Evolutionary conservation across 2,329 filamentous ascomycete species (phyloP).

Genomic region (Microcyclospora tardicrescens): DNA sequence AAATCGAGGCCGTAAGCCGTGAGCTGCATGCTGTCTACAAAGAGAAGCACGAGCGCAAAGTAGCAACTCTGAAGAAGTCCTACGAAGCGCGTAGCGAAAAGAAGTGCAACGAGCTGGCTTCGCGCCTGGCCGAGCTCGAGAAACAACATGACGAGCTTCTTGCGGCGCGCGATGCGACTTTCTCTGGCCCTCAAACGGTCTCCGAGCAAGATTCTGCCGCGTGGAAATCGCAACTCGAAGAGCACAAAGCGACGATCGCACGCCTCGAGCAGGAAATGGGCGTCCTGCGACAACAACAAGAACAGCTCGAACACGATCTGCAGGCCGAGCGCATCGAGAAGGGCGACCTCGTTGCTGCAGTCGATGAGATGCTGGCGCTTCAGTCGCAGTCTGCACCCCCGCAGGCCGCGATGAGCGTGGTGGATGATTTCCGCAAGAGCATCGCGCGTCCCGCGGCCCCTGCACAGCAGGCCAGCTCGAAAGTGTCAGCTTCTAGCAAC

Average conservation of each 20-base stretch:
- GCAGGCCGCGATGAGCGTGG: slow-evolving; percentile 21
- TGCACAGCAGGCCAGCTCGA: slow-evolving; percentile 46
- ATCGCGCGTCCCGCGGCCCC: slow-evolving; percentile 39
- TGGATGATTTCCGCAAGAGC: slow-evolving; percentile 42
- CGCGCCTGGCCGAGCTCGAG: slow-evolving; percentile 52
- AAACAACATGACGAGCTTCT: slow-evolving; percentile 66
- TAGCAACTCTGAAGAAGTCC: slow-evolving; percentile 68
- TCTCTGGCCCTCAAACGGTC: slow-evolving; percentile 37
- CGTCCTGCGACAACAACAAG: slow-evolving; percentile 55
- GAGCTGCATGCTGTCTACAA: slow-evolving; percentile 92
- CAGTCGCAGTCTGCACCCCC: slow-evolving; percentile 26
- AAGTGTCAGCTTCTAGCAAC: slow-evolving; percentile 23
- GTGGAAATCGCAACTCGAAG: slow-evolving; percentile 41
- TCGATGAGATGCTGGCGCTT: slow-evolving; percentile 73
- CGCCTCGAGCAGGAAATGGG: slow-evolving; percentile 61
- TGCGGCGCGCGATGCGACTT: slow-evolving; percentile 50
- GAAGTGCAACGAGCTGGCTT: slow-evolving; percentile 66
- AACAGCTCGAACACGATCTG: slow-evolving; percentile 56
- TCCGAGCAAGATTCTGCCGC: slow-evolving; percentile 16
- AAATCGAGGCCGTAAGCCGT: slow-evolving; percentile 58
- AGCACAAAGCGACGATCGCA: slow-evolving; percentile 58
- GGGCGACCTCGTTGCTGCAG: slow-evolving; percentile 66
- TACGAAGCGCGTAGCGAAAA: slow-evolving; percentile 85
- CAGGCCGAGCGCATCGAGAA: slow-evolving; percentile 70
- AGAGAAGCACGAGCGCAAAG: slow-evolving; percentile 93